Evolutionary conservation across 148 eudicot species (phyloP), one percentile per base, ranked within the genome.

Genomic region (Cornus kousa): DNA sequence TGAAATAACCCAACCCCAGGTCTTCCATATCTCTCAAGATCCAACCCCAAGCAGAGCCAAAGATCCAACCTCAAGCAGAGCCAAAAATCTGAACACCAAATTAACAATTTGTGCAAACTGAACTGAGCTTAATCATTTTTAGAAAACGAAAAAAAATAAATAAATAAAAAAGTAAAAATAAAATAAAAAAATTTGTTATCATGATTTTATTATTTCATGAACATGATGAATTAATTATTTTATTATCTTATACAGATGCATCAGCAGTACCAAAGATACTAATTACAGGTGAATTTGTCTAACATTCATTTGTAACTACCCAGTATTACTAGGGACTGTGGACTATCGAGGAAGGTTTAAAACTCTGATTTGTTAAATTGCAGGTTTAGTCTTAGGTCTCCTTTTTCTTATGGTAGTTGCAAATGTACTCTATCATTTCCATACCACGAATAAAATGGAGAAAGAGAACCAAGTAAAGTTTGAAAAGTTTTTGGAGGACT

Each of bases 231-330:
- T 17, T 69, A 33, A 17, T 69, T 13, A 16, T 69, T 33, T 37
- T 10, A 69, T 17, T 69, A 14, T 69, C 72, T 69, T 23, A 22
- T 55, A n/a, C 77, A 81, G 83, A 70, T 70, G 10, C 19, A 22
- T 66, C 80, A 14, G 53, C 48, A 43, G 10, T 0, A 7, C 5
- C 39, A n/a, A 81, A 71, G 2, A 39, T 39, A 32, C 40, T 72
- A 7, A 37, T 77, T 24, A 24, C 75, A 72, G 75, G 75, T 72
- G 4, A 72, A 40, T 3, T n/a, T 12, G 10, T 22, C 13, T 19
- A n/a, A 48, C 22, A 2, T 28, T 22, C 17, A 12, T 28, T 23
- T 12, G 8, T 35, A 2, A 9, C 9, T 68, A 31, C 16, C 13
- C 14, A 37, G 28, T 40, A 75, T 7, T 7, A 39, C 20, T 7